A percentile compares a stretch with the other conserved stretches of the same genome.
These are phyloP conservation scores for Fusarium metavorans DNA, from an alignment of 2,329 filamentous ascomycete genomes.

Conservation along the genomic window DNA sequence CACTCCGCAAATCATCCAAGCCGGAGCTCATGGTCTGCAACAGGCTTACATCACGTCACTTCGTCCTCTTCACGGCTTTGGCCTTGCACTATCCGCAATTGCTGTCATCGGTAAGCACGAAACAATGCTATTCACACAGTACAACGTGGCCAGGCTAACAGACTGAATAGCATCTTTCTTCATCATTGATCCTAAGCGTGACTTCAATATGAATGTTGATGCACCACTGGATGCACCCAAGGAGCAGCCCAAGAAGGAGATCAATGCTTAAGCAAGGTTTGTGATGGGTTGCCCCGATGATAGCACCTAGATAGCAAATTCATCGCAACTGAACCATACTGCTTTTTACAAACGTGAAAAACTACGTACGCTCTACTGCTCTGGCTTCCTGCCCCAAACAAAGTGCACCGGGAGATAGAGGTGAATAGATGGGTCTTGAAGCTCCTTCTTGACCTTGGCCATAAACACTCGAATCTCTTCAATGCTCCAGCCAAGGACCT, in stretches of 20 bases:
- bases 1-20: not conserved
- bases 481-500: slow-evolving; percentile 31
- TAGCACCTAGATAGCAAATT: not conserved
- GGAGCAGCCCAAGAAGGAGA: not conserved
- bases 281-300: not conserved
- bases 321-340: not conserved
- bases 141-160: not conserved
- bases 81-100: not conserved
- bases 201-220: not conserved
- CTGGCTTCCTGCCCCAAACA: slow-evolving; percentile 29
- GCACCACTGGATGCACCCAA: not conserved
- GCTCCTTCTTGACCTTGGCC: slow-evolving; percentile 36
- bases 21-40: not conserved
- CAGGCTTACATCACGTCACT: not conserved
- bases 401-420: slow-evolving; percentile 33
- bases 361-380: not conserved
- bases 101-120: not conserved
- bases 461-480: slow-evolving; percentile 36
- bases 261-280: not conserved
- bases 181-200: not conserved
- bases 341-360: not conserved
- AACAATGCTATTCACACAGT: not conserved
- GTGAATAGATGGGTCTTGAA: slow-evolving; percentile 35
- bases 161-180: not conserved
- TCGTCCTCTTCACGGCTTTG: not conserved